Evolutionary conservation across 1,284 basidiomycete species (phyloP).

Genomic region (Malassezia vespertilionis): DNA sequence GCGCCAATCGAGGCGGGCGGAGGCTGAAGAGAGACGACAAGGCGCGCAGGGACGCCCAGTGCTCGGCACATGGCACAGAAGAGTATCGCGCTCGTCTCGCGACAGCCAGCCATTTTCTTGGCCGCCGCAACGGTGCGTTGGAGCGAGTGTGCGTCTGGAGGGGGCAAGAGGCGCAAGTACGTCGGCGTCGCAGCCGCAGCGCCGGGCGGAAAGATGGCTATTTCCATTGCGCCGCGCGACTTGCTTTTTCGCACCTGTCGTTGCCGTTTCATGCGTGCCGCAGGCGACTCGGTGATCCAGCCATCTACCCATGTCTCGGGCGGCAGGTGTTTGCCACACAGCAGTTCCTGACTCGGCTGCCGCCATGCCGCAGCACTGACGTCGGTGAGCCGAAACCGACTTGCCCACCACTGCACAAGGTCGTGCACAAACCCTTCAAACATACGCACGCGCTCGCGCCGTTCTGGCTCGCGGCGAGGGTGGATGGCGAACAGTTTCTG

Average conservation of each 20-base stretch:
- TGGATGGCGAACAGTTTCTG: conserved; percentile 39
- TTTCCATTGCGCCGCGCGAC: conserved; percentile 45
- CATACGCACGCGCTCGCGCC: conserved; percentile 41
- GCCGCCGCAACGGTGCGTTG: conserved; percentile 84
- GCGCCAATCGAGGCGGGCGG: conserved; percentile 59
- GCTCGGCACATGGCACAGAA: conserved; percentile 82
- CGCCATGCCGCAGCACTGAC: conserved; percentile 33
- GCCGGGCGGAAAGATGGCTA: conserved; percentile 46
- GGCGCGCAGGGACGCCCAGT: conserved; percentile 71
- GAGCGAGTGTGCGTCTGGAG: conserved; percentile 61
- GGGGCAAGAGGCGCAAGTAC: conserved; percentile 50
- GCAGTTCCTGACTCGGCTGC: conserved; percentile 35
- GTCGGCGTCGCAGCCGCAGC: conserved; percentile 23
- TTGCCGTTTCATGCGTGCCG: conserved; percentile 33
- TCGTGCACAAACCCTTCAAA: conserved; percentile 42
- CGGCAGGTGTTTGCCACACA: conserved; percentile 24
- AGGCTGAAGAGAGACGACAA: conserved; percentile 81
- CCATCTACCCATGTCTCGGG: conserved; percentile 35
- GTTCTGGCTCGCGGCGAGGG: conserved; percentile 34
- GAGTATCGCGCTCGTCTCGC: conserved; percentile 78
- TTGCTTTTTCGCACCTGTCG: too few relatives aligned
- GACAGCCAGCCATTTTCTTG: conserved; percentile 65
- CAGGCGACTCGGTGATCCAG: conserved; percentile 38
- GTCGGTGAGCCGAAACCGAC: conserved; percentile 31
- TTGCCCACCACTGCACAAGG: conserved; percentile 40